Conservation (phyloP, 306 rosid genomes). For the Castanopsis chinensis region DNA sequence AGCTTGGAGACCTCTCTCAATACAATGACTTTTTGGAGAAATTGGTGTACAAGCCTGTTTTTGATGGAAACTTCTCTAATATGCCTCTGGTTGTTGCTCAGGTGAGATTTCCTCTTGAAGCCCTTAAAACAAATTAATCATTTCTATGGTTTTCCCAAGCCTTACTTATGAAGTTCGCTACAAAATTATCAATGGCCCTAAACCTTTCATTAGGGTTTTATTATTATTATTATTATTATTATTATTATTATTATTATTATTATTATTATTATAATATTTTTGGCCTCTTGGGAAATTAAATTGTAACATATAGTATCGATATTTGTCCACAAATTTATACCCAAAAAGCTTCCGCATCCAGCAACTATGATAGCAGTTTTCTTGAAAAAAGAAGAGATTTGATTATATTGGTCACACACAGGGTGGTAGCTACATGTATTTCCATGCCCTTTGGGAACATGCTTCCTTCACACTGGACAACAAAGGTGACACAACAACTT, state of each 20-base stretch:
- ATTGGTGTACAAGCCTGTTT: conserved; percentile 57
- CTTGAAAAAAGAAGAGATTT: neutral
- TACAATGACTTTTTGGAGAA: conserved; percentile 55
- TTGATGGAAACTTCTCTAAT: conserved; percentile 50
- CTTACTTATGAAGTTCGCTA: neutral
- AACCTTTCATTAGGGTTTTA: conserved; percentile 15
- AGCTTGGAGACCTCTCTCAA: conserved; percentile 66
- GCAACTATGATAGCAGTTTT: neutral
- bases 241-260: too few relatives aligned
- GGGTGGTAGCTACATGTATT: neutral
- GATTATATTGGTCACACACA: neutral
- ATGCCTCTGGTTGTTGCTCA: conserved; percentile 80
- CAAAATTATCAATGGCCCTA: too few relatives aligned
- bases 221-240: too few relatives aligned
- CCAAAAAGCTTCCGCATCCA: neutral
- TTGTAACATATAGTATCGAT: neutral
- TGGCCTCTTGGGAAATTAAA: neutral
- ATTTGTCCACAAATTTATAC: neutral
- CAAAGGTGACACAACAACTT: neutral
- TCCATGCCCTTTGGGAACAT: conserved; percentile 3
- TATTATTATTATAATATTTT: too few relatives aligned
- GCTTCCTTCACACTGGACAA: conserved; percentile 17
- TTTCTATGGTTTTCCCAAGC: neutral
- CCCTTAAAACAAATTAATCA: neutral
- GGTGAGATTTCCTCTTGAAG: conserved; percentile 35